phyloP scores from a whole-genome alignment of 768 basidiomycete genomes.

The Agrocybe pediades region DNA sequence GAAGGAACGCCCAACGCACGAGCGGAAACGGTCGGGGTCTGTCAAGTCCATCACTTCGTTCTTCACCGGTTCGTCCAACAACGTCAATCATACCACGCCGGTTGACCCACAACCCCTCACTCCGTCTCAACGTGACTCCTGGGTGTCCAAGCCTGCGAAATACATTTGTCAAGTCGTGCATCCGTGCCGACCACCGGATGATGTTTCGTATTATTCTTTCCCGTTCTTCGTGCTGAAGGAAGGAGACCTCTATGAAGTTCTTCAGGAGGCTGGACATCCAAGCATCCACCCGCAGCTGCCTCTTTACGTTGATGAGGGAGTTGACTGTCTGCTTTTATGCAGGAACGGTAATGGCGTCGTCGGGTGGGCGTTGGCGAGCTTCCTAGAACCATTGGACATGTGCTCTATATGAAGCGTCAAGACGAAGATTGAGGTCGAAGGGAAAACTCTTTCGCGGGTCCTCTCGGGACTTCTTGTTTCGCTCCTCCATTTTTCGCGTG shows the following conservation, averaged over 20 bases:
- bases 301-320: constrained; percentile 73
- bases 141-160: constrained; percentile 49
- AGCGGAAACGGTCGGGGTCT: constrained; percentile 34
- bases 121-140: constrained; percentile 39
- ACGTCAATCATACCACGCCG: constrained; percentile 9
- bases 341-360: constrained; percentile 55
- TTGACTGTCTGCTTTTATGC: constrained; percentile 79
- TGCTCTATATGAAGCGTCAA: not conserved
- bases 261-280: constrained; percentile 81
- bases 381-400: constrained; percentile 56
- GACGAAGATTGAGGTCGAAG: not conserved
- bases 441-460: not conserved
- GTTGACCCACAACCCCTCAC: constrained; percentile 24
- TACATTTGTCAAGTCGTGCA: constrained; percentile 74
- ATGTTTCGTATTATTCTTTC: constrained; percentile 68
- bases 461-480: constrained; percentile 7
- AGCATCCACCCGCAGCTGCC: constrained; percentile 73
- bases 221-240: constrained; percentile 76
- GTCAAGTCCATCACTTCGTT: constrained; percentile 36
- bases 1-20: constrained; percentile 24
- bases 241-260: constrained; percentile 64
- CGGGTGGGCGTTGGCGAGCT: constrained; percentile 85
- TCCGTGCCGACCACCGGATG: constrained; percentile 62
- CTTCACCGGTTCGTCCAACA: constrained; percentile 25
- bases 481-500: not conserved